phyloP scores from a whole-genome alignment of 257 asterid species.

The Przewalskia tangutica region DNA sequence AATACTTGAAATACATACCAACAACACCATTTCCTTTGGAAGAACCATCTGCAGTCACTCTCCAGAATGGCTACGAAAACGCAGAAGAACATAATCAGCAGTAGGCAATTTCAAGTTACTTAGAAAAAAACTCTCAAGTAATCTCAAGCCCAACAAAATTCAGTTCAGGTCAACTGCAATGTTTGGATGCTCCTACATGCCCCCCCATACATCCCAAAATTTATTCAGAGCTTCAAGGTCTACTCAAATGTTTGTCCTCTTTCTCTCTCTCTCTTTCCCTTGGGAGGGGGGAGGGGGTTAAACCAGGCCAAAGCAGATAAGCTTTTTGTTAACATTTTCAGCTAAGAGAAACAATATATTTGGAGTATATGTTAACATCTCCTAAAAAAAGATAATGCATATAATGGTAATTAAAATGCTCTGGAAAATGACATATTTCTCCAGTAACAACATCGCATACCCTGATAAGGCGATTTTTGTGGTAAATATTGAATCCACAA shows the following conservation, averaged over 20 bases:
- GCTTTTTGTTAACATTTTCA: neutral
- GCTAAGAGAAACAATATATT: neutral
- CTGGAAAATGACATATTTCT: neutral
- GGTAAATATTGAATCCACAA: constrained; percentile 81
- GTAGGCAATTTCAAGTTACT: neutral
- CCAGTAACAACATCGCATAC: constrained; percentile 22
- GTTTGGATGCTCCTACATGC: neutral
- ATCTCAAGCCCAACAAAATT: neutral
- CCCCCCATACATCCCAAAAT: neutral
- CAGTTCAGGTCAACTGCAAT: neutral
- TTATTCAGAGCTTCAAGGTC: neutral
- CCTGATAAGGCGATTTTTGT: constrained; percentile 91
- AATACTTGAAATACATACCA: constrained; percentile 37
- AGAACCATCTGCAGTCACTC: constrained; percentile 75
- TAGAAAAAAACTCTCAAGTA: neutral
- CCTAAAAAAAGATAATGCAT: neutral
- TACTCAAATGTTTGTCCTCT: neutral
- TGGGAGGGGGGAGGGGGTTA: neutral
- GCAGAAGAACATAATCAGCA: constrained; percentile 8
- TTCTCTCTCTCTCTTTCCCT: neutral
- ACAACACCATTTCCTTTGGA: constrained; percentile 75
- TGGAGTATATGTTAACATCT: neutral
- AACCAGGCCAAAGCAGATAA: neutral
- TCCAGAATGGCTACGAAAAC: constrained; percentile 82
- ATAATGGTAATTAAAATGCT: neutral